phyloP scores from a whole-genome alignment of 495 filamentous ascomycete genomes.

The Cercophora newfieldiana region DNA sequence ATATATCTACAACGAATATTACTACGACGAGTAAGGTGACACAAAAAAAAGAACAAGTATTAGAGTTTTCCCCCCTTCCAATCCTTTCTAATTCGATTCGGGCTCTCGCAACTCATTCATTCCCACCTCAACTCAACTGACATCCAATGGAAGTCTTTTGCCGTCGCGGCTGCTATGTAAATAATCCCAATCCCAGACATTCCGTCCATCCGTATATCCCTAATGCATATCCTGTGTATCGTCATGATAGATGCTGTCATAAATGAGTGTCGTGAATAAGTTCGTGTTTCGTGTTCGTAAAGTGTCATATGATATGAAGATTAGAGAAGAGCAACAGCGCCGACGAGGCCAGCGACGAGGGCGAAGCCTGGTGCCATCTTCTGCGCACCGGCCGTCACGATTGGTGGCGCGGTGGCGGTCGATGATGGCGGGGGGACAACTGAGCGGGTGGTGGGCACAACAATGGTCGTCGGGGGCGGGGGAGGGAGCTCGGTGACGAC shows the following conservation, averaged over 20 bases:
- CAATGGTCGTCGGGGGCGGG: conserved; percentile 28
- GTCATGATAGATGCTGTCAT: conserved; percentile 1
- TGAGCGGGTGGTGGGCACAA: conserved; percentile 34
- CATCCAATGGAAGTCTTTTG: background rate
- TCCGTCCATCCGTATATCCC: background rate
- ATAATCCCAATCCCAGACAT: too few relatives aligned
- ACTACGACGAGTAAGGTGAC: background rate
- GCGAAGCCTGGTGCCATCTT: conserved; percentile 34
- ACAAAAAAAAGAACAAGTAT: too few relatives aligned
- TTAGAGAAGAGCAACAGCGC: conserved; percentile 39
- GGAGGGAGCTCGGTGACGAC: conserved; percentile 20
- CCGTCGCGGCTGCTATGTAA: conserved; percentile 10
- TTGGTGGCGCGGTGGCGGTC: conserved; percentile 11
- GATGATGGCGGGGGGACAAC: conserved; percentile 15
- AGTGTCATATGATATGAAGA: background rate
- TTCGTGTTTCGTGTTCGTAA: too few relatives aligned
- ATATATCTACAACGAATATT: background rate
- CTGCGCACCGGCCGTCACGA: conserved; percentile 30
- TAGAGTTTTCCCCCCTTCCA: background rate
- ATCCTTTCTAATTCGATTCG: background rate
- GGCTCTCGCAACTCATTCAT: background rate
- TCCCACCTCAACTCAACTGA: background rate
- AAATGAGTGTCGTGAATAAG: conserved; percentile 12
- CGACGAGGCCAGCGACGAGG: conserved; percentile 39
- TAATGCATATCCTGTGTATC: conserved; percentile 2